Percentiles rank a stretch among this genome's conserved stretches.
These are phyloP conservation scores for Chaetomium sp. DNA, from an alignment of 2,329 filamentous ascomycete species.

Conservation along the genomic window DNA sequence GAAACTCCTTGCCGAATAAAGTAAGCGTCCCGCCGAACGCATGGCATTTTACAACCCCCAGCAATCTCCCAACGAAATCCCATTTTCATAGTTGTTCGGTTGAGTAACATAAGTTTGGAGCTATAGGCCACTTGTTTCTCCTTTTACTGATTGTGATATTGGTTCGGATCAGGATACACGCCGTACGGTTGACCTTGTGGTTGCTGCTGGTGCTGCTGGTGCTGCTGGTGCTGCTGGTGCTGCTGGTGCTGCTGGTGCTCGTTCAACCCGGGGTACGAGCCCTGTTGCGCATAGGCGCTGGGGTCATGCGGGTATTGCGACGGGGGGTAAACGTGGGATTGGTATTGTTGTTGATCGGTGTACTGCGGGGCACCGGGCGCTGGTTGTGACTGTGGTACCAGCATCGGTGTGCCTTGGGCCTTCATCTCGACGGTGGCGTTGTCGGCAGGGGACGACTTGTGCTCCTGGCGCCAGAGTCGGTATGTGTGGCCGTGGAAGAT, in stretches of 20 bases:
- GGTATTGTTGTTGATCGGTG: constrained; percentile 18
- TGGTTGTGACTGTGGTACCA: constrained; percentile 8
- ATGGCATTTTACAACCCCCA: too few relatives aligned
- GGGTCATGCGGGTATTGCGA: constrained; percentile 9
- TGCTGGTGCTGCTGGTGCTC: not conserved
- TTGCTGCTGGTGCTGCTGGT: not conserved
- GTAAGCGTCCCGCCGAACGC: too few relatives aligned
- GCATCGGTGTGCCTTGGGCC: constrained; percentile 21
- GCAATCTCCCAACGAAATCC: too few relatives aligned
- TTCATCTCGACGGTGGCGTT: constrained; percentile 27
- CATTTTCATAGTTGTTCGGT: too few relatives aligned
- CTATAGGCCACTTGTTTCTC: too few relatives aligned
- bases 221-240: not conserved
- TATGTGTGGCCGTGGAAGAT: constrained; percentile 26
- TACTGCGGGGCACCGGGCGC: constrained; percentile 17
- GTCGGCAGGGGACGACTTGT: constrained; percentile 16
- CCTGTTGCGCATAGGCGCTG: not conserved
- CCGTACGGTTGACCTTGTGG: not conserved
- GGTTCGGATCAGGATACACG: too few relatives aligned
- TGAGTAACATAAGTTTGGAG: too few relatives aligned
- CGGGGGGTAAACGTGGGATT: constrained; percentile 14
- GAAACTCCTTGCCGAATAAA: too few relatives aligned
- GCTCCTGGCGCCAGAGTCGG: constrained; percentile 24
- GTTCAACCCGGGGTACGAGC: not conserved
- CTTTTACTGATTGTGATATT: too few relatives aligned